Base-by-base conservation (phyloP, 2,329 filamentous ascomycete species). In the Aschersonia sp. region DNA sequence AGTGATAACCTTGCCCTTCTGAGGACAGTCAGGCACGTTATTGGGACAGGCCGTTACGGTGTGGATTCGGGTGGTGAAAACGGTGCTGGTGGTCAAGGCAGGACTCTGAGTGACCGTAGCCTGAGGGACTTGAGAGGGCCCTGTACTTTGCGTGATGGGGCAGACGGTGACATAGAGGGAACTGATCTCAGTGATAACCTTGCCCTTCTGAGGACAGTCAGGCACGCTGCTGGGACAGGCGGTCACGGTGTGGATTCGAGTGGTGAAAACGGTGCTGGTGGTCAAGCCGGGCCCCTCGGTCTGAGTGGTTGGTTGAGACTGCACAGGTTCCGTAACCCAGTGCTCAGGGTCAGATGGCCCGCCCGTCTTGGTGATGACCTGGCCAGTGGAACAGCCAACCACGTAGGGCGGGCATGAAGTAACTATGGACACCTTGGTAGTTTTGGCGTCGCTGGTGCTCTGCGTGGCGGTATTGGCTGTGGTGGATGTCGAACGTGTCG, bases 1-100 rank as follows among this genome's bases (percentile, higher is more conserved):
- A 1, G 63, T 64, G 32, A 57, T 61, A 47, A 62, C 54, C 20
- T 58, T 51, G 35, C 62, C 60, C 48, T 60, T 58, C 20, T 20
- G 20, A 7, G 59, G 58, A 57, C 76, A 79, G 72, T 75, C 60
- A 53, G 68, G 67, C 52, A 74, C 69, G 48, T 63, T 66, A 42
- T 73, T 64, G 47, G 65, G 68, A 60, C 75, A 79, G 38, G 70
- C 71, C 56, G 72, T 78, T 64, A 77, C 65, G 58, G 74, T 77
- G 52, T 71, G 65, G 52, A 70, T 66, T 57, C 69, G 67, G 56
- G 73, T 78, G 56, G 68, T 64, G 67, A 72, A 77, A 60, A 77
- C 63, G 56, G 74, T 70, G 55, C 57, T 58, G 32, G 32, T 38
- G 32, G 32, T 38, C 32, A 38, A 38, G 10, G 32, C 12, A 56